These are phyloP conservation scores for Iris macrosiphon DNA, from an alignment of 106 monocot genomes.

Conservation along the genomic window DNA sequence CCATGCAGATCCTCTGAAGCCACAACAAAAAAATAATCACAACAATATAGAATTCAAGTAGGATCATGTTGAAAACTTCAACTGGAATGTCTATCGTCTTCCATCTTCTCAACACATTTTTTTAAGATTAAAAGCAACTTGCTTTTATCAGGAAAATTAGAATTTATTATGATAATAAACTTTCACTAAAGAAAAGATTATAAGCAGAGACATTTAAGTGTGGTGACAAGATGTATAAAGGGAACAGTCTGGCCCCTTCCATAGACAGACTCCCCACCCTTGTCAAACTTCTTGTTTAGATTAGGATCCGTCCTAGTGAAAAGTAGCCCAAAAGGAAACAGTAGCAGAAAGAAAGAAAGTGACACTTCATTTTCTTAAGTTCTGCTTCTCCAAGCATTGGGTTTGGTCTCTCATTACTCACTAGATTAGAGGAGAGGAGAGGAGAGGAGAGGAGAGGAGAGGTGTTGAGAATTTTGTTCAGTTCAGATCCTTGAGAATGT, in stretches of 20 bases:
- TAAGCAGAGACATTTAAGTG: no score
- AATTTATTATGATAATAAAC: no score
- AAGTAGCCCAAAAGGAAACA: slow-evolving; percentile 1
- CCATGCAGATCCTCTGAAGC: no score
- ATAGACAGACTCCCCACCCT: neutral
- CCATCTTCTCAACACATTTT: no score
- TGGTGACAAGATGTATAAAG: slow-evolving; percentile 6
- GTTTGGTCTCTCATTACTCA: neutral
- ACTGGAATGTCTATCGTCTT: no score
- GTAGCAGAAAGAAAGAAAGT: slow-evolving; percentile 2
- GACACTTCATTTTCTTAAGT: neutral
- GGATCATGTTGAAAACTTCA: no score
- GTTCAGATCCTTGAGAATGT: slow-evolving; percentile 5
- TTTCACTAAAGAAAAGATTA: no score
- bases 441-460: neutral
- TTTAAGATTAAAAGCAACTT: no score
- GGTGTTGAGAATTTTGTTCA: neutral
- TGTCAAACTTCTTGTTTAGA: slow-evolving; percentile 1
- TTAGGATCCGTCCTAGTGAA: slow-evolving; percentile 3
- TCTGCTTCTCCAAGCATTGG: neutral
- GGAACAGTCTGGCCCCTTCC: neutral
- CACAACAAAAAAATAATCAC: no score
- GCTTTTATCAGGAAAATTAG: no score
- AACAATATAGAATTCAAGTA: no score
- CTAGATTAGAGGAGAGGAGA: neutral